A percentile compares a stretch with the other conserved stretches of the same genome.
Conservation (phyloP, 768 basidiomycete species). For the Lyophyllum atratum region DNA sequence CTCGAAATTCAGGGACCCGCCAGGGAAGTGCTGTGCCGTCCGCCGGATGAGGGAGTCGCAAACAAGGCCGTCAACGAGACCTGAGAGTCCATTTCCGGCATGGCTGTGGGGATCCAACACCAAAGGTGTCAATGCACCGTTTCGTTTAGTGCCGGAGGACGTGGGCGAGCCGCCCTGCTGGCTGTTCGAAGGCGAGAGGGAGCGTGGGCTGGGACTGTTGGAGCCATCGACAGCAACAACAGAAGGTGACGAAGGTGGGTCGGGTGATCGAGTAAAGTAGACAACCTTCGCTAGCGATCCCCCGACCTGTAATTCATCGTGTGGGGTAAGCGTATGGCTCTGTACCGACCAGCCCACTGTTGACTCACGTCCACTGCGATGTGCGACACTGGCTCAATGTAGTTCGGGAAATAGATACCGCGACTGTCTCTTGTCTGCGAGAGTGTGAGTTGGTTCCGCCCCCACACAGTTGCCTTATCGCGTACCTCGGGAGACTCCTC, state of each 20-base stretch:
- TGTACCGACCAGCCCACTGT: conserved; percentile 4
- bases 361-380: conserved; percentile 92
- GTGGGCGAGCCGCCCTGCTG: conserved; percentile 27
- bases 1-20: conserved; percentile 96
- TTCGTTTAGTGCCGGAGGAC: conserved; percentile 43
- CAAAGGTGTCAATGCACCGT: conserved; percentile 82
- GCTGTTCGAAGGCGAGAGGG: conserved; percentile 42
- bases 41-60: conserved; percentile 70
- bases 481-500: conserved; percentile 94
- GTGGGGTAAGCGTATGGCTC: conserved; percentile 14
- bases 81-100: conserved; percentile 33
- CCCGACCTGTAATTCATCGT: conserved; percentile 66
- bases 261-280: conserved; percentile 94
- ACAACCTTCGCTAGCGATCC: conserved; percentile 97
- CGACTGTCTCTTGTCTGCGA: conserved; percentile 86
- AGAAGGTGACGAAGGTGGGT: conserved; percentile 80
- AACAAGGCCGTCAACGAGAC: conserved; percentile 45
- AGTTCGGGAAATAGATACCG: conserved; percentile 96
- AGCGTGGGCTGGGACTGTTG: conserved; percentile 47
- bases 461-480: conserved; percentile 8
- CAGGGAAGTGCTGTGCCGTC: conserved; percentile 84
- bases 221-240: conserved; percentile 61
- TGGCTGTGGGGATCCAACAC: conserved; percentile 58
- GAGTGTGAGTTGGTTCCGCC: conserved; percentile 11
- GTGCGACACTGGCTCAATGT: conserved; percentile 97